Evolutionary conservation across 176 grass and related monocot species (phyloP), one percentile per base, ranked within the genome.

Genomic region (Rhynchospora pubera): DNA sequence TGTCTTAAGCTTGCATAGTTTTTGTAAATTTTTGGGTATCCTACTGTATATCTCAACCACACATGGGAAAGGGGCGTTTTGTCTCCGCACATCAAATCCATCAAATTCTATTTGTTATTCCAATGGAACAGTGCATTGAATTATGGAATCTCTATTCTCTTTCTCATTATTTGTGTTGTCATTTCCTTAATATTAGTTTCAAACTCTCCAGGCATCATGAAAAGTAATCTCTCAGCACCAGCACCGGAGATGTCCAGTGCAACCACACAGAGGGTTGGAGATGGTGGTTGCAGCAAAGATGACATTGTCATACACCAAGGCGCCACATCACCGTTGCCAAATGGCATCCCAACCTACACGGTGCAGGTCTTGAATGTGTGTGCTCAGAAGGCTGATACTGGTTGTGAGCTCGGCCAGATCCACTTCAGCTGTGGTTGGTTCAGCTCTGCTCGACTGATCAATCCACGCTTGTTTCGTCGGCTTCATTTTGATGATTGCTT

Each of bases 381-480:
- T 80, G 34, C 82, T 0, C 46, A 3, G 30, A 64, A 51, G 56
- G 56, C 71, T 28, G 82, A 10, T 51, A 71, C 52, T 3, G 83
- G 51, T 22, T 94, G 92, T 66, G 73, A 85, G 6, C 90, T 98
- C 83, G 81, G 85, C 0, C 64, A 72, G 55, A 98, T 98, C 88
- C 95, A 98, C 87, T 86, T 97, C 19, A 88, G 83, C 14, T 97
- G 95, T 60, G 95, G 95, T 2, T 94, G 92, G 92, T 97, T 97
- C 87, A 94, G 92, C 92, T 93, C 95, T 18, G 88, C 91, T 2
- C 86, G 83, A 77, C 87, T 97, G 7, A 85, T 97, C 43, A 93
- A 97, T 62, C 95, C 95, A 3, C 48, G 62, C 71, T 39, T 93
- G 81, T 98, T 98, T 87, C 92, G 95, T 26, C 88, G 95, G 55